Evolutionary conservation across 176 grass and related monocot genomes (phyloP), one percentile per base, ranked within the genome.

Genomic region (Hsuehochloa calcarea): DNA sequence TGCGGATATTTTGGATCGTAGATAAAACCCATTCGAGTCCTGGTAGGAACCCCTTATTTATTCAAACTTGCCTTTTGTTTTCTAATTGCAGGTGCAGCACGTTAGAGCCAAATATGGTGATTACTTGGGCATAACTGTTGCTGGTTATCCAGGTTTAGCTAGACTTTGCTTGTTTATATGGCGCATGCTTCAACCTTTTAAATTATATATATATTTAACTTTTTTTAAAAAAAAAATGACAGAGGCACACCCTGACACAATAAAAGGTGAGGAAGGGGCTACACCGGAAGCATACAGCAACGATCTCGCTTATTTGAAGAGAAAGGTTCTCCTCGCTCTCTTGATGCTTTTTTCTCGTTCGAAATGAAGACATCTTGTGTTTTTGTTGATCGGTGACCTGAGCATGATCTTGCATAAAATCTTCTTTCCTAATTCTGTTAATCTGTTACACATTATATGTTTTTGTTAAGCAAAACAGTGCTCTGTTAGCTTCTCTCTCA

Each of bases 221-320:
- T 8, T 89, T 37, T 65, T 40, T 3, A n/a, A n/a, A n/a, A n/a
- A n/a, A n/a, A n/a, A 19, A 84, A 89, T 88, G n/a, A 80, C 80
- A 97, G 94, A 97, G 94, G 94, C 94, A 25, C 94, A 97, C 72
- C 94, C 94, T 92, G 91, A 97, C 54, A 85, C 56, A 71, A 97
- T 94, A 86, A 82, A 92, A 81, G 81, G 80, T 31, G 87, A 90
- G 58, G 92, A 58, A 86, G 81, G 87, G 80, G 94, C 94, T 71
- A 97, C 94, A 2, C 69, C 65, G 34, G 94, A 97, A 79, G 84
- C 89, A 52, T 97, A 97, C 72, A 86, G 59, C 91, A 97, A 64
- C 22, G 91, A 97, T 90, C 91, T 97, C 80, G 81, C 89, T 41
- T 97, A 97, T 84, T 90, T 97, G 82, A 97, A 97, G 89, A 88